Evolutionary conservation across 1,139 yeast genomes (phyloP), one percentile per base, ranked within the genome.

Genomic region (Pichia sp.): DNA sequence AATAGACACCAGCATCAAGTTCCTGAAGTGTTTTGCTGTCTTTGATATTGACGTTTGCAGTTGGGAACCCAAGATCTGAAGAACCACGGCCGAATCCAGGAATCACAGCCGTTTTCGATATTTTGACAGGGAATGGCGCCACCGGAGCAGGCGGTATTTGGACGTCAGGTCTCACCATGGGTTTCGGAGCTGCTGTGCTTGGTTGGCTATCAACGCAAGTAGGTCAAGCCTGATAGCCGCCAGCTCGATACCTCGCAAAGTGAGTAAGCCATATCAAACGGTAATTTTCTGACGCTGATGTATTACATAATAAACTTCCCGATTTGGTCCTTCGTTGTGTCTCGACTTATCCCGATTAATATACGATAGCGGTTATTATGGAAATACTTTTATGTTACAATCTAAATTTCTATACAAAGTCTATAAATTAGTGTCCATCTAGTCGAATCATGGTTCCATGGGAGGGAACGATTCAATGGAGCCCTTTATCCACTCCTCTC

Each of bases 21-120:
- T 69, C 57, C 41, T 76, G 72, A 49, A 79, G 60, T 8, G 57
- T 55, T 1, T 78, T 74, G 26, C 79, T 69, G 23, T 77, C 76
- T 13, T 77, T 79, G 10, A 89, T 78, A 0, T 92, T 90, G 29
- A 92, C 81, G 66, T 93, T 93, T 15, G 98, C 99, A 0, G 99
- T 93, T 3, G 99, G 99, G 54, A 90, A 87, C 0, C 98, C 98
- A 49, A 95, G 76, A 64, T 90, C 97, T 0, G 95, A 72, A 0
- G 97, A 89, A 0, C 99, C 99, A 57, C 99, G 79, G 4, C 99
- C 99, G 71, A 89, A 93, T 0, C 99, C 99, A 45, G 93, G 80
- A 26, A 88, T 80, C 41, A 95, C 82, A 40, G 75, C 73, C 7
- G 90, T 73, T 53, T 71, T 70, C 8, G 64, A 69, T 10, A 81